Evolutionary conservation across 306 rosid species (phyloP).

Genomic region (Morella rubra): DNA sequence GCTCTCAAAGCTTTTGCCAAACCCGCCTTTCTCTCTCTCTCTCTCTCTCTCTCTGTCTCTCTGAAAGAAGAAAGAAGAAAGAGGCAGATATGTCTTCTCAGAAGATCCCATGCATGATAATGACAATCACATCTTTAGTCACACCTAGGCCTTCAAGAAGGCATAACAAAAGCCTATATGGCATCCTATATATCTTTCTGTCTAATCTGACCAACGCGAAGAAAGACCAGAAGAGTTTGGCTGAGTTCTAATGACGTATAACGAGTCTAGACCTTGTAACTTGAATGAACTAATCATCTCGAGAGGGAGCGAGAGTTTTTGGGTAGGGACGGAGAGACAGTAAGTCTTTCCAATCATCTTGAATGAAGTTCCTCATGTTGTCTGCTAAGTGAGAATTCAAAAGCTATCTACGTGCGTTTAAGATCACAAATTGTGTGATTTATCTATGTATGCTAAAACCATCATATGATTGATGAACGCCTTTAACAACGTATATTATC

Average conservation of each 20-base stretch:
- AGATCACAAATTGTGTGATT: no score
- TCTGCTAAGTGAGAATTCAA: no score
- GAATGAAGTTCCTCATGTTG: no score
- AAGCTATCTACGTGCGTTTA: no score
- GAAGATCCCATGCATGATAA: conserved; percentile 25
- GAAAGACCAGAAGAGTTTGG: not conserved
- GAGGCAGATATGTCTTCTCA: not conserved
- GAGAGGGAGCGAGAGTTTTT: no score
- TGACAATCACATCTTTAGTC: conserved; percentile 16
- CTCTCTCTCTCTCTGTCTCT: not conserved
- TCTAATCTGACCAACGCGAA: not conserved
- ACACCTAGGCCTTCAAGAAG: not conserved
- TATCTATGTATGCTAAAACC: no score
- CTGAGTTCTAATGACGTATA: not conserved
- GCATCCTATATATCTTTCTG: not conserved
- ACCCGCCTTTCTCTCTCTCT: conserved; percentile 7
- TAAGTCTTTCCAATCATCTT: no score
- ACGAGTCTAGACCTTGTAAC: not conserved
- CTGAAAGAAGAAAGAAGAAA: not conserved
- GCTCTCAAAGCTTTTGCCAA: not conserved
- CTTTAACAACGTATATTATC: no score
- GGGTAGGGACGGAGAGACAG: no score
- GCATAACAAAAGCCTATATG: not conserved
- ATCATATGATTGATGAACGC: no score
- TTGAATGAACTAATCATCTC: not conserved